Base-by-base conservation (phyloP, 2,329 filamentous ascomycete species). In the Ascomycota sp. region DNA sequence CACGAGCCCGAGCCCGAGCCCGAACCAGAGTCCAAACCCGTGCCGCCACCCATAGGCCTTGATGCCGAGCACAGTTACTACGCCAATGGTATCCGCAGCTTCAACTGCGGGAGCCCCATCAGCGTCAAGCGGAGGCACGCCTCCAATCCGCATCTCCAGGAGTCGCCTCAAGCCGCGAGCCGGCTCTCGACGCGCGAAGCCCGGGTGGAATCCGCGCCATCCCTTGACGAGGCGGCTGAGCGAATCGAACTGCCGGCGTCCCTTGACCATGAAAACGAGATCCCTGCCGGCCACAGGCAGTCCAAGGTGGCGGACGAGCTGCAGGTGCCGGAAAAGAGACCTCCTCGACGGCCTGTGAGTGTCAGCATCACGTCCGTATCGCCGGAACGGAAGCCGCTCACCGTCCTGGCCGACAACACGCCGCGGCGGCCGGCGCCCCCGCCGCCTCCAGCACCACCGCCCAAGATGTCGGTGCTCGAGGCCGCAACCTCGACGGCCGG, bases 401-500 rank as follows among this genome's bases (percentile, higher is more conserved):
- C 61, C 8, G 45, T 56, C 2, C 56, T 71, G 24, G 65, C 54
- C 38, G 60, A 63, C 32, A 75, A 73, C 39, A 93, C 82, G 4
- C 83, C 83, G 8, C 77, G 71, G 43, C 64, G 83, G 40, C 66
- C 77, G 15, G 81, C 81, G 1, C 76, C 75, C 0, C 75, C 71
- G 0, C 86, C 86, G 3, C 83, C 83, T 7, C 83, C 83, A 7
- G 86, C 86, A 3, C 83, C 83, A 7, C 83, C 83, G 7, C 86
- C 89, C 1, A 95, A 94, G 52, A 95, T 95, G 86, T 89, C 80
- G 1, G 77, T 93, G 7, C 57, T 94, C n/a, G 83, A 95, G 40
- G 76, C 85, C 3, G 86, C 83, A 2, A 94, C 86, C 2, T 71
- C 77, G 2, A 75, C 74, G 8, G 82, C 78, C 4, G 85, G 85